Base-by-base conservation (phyloP, 768 basidiomycete species). In the Stropharia rugosoannulata region DNA sequence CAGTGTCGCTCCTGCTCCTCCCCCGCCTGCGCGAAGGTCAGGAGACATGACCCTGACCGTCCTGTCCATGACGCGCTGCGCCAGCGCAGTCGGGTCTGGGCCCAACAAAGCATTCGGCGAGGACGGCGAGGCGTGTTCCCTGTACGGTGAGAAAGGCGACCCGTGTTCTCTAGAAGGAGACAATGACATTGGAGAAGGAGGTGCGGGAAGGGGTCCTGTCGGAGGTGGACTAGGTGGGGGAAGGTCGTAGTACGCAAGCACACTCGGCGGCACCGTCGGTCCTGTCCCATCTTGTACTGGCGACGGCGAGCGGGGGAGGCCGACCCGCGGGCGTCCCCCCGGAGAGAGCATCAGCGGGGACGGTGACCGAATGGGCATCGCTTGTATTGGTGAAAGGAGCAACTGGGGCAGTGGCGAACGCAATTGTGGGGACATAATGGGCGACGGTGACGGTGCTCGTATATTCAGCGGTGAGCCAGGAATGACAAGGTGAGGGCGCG, bases 211-310 rank as follows among this genome's bases (percentile, higher is more conserved):
- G 0, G 80, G 80, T 0, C 68, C 72, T 39, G 66, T 66, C 3
- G 80, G 81, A 0, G 82, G 78, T 12, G 81, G 80, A 59, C 75
- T 81, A 4, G 81, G 78, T 1, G 80, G 81, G 2, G 80, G 80
- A 37, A 79, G 70, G 57, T 80, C 77, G 54, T 79, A 78, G 62
- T 79, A 75, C 4, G 76, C 73, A 6, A 78, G 65, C 13, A 76
- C 73, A 56, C 72, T 78, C 11, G 77, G 75, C 9, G 73, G 70
- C 10, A 71, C 22, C 3, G 56, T 44, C 0, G 65, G 63, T 3
- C 54, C 58, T 12, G 57, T 53, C 3, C 66, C 69, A 22, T 74
- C 73, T 12, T 73, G 74, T 12, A 73, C 73, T 36, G 72, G 53
- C 38, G 65, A 74, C 19, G 71, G 69, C 1, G 66, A 54, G 40